Conservation (phyloP, 140 eudicot genomes). For the Artemisia princeps region DNA sequence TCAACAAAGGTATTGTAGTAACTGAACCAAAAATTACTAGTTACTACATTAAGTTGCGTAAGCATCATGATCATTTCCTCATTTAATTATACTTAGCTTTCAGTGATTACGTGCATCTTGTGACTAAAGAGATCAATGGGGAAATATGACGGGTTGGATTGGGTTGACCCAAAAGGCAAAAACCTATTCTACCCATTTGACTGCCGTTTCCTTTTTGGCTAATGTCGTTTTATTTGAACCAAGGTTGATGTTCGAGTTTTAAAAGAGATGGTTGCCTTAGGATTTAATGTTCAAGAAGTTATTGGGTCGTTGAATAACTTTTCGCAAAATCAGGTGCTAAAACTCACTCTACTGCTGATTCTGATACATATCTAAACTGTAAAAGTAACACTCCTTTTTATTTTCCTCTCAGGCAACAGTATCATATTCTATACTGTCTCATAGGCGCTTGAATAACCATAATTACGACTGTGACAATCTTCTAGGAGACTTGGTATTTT, state of each 20-base stretch:
- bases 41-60: neutral
- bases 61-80: neutral
- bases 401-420: conserved; percentile 53
- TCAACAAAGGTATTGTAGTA: conserved; percentile 38
- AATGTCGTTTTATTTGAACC: conserved; percentile 15
- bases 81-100: neutral
- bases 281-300: conserved; percentile 47
- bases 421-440: conserved; percentile 45
- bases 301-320: conserved; percentile 41
- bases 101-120: no score
- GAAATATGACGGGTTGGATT: no score
- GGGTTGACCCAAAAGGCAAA: no score
- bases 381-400: conserved; percentile 5
- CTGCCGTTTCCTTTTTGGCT: neutral
- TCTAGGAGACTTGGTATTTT: conserved; percentile 35
- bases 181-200: neutral
- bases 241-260: conserved; percentile 47
- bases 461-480: conserved; percentile 27
- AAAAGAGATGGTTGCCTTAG: conserved; percentile 42
- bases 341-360: conserved; percentile 25
- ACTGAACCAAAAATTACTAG: conserved; percentile 1
- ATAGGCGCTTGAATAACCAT: conserved; percentile 37
- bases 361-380: neutral
- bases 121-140: no score
- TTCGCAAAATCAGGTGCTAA: conserved; percentile 52